A percentile compares a stretch with the other conserved stretches of the same genome.
These are phyloP conservation scores for Blastobotrys capitulatus DNA, from an alignment of 1,139 yeast species.

Conservation along the genomic window DNA sequence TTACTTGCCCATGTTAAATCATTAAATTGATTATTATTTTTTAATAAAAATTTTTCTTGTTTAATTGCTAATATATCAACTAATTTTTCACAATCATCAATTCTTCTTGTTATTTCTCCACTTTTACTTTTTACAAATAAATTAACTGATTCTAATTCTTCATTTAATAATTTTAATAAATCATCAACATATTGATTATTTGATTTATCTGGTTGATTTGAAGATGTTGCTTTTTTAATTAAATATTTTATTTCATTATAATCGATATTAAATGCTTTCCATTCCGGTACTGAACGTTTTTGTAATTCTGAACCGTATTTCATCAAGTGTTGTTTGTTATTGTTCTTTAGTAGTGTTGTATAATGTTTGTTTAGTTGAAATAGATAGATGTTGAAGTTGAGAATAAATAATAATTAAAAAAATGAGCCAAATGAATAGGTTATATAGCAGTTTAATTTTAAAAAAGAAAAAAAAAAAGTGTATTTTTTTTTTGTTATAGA, in stretches of 20 bases:
- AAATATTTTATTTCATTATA: conserved; percentile 68
- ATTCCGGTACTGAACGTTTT: conserved; percentile 76
- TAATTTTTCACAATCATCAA: conserved; percentile 36
- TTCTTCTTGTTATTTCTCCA: conserved; percentile 51
- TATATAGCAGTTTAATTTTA: not conserved
- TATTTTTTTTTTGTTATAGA: too few relatives aligned
- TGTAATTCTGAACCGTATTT: conserved; percentile 78
- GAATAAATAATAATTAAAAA: not conserved
- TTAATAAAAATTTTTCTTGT: conserved; percentile 11
- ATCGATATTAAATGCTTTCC: conserved; percentile 79
- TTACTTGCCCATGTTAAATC: conserved; percentile 18
- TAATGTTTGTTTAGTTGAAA: too few relatives aligned
- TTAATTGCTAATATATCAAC: conserved; percentile 34
- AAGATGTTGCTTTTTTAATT: conserved; percentile 48
- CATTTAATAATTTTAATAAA: conserved; percentile 35
- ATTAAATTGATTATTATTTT: too few relatives aligned
- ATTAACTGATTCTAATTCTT: conserved; percentile 43
- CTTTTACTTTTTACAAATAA: conserved; percentile 61
- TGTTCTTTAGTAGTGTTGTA: too few relatives aligned
- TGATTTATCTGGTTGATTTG: conserved; percentile 17
- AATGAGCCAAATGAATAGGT: not conserved
- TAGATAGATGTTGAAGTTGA: too few relatives aligned
- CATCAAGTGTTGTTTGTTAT: conserved; percentile 42
- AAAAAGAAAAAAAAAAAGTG: not conserved
- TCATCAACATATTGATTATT: conserved; percentile 12